Evolutionary conservation across 106 monocot genomes (phyloP).

Genomic region (Platanthera zijinensis): DNA sequence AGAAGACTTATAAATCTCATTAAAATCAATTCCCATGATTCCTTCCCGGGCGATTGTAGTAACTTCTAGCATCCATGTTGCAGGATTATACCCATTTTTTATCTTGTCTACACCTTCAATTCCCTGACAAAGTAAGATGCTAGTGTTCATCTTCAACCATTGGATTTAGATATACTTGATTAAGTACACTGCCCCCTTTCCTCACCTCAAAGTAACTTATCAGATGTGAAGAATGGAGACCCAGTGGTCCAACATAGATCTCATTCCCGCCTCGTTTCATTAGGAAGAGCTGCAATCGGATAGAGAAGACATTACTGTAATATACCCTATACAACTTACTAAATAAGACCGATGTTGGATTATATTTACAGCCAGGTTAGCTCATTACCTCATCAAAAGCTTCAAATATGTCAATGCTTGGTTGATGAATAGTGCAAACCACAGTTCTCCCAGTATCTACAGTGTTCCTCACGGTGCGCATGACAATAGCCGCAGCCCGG

Average conservation of each 20-base stretch:
- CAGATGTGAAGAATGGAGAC: slow-evolving; percentile 15
- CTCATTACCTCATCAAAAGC: slow-evolving; percentile 26
- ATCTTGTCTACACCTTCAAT: slow-evolving; percentile 25
- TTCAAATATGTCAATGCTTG: slow-evolving; percentile 20
- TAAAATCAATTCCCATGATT: slow-evolving; percentile 12
- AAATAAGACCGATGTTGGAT: neutral
- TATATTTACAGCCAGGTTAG: neutral
- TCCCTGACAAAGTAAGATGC: neutral
- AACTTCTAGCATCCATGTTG: slow-evolving; percentile 28
- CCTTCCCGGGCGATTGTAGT: slow-evolving; percentile 11
- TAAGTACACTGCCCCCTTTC: neutral
- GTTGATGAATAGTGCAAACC: no score
- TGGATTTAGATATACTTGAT: neutral
- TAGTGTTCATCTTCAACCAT: neutral
- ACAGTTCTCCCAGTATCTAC: no score
- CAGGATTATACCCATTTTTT: slow-evolving; percentile 20
- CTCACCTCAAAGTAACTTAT: slow-evolving; percentile 32
- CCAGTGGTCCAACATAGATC: slow-evolving; percentile 29
- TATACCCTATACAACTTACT: neutral
- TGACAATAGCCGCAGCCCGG: no score
- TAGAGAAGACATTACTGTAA: neutral
- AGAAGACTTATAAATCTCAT: slow-evolving; percentile 20
- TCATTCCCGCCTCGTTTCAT: slow-evolving; percentile 26
- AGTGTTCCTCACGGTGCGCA: no score
- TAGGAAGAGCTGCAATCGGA: slow-evolving; percentile 16